Percentiles rank a stretch among this genome's conserved stretches.
phyloP scores from a whole-genome alignment of 2,329 filamentous ascomycete species.

The Penicillium sp. region DNA sequence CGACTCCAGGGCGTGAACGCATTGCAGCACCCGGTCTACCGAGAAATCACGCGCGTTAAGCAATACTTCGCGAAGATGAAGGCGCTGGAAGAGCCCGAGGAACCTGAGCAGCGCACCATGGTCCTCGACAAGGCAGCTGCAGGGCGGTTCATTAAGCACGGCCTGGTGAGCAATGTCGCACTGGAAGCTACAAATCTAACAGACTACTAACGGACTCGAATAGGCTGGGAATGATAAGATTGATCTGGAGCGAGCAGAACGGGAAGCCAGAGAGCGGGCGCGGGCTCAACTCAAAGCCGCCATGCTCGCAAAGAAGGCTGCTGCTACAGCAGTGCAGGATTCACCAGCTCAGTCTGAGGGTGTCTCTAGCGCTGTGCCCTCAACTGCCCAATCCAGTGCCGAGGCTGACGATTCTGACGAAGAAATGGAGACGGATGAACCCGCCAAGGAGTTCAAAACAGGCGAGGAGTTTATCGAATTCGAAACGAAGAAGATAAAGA shows the following conservation, averaged over 20 bases:
- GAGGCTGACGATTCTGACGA: slow-evolving; percentile 29
- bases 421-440: slow-evolving; percentile 16
- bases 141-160: slow-evolving; percentile 79
- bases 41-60: slow-evolving; percentile 83
- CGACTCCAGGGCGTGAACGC: slow-evolving; percentile 79
- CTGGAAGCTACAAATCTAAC: not conserved
- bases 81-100: slow-evolving; percentile 68
- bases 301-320: slow-evolving; percentile 48
- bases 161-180: slow-evolving; percentile 63
- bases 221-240: slow-evolving; percentile 58
- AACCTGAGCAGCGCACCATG: slow-evolving; percentile 63
- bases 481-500: slow-evolving; percentile 34
- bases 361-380: slow-evolving; percentile 13
- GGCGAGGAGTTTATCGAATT: slow-evolving; percentile 1
- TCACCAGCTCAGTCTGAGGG: slow-evolving; percentile 27
- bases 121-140: slow-evolving; percentile 76
- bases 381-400: slow-evolving; percentile 29
- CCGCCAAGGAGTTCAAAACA: slow-evolving; percentile 9
- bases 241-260: slow-evolving; percentile 57
- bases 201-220: slow-evolving; percentile 23
- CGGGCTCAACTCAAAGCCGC: slow-evolving; percentile 56
- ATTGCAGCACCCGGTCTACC: slow-evolving; percentile 83
- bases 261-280: slow-evolving; percentile 58
- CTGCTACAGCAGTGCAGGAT: slow-evolving; percentile 31
- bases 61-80: slow-evolving; percentile 96